Base-by-base conservation (phyloP, 139 green algal species). In the Marvania coccoides region DNA sequence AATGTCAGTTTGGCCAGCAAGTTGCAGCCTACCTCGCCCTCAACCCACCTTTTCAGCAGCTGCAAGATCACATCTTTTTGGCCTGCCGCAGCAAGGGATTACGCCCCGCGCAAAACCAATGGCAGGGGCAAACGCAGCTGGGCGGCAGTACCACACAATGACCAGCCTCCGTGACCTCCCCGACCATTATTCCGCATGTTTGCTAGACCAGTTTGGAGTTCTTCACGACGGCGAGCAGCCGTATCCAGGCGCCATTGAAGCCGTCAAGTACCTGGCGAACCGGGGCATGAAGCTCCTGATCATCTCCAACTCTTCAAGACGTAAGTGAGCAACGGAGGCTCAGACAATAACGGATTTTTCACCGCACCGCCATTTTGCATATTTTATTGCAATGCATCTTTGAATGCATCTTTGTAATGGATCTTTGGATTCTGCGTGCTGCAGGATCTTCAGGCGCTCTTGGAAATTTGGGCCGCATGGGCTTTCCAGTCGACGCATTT, bases 121-220 rank as follows among this genome's bases (percentile, higher is more conserved):
- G n/a, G n/a, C n/a, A n/a, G n/a, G n/a, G n/a, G n/a, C n/a, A n/a
- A n/a, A n/a, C n/a, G n/a, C n/a, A n/a, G n/a, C n/a, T n/a, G n/a
- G n/a, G n/a, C n/a, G n/a, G n/a, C n/a, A n/a, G n/a, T 9, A 12
- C 9, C 9, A 9, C 48, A 59, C 9, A 59, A 12, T 29, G 9
- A 59, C 48, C 35, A 59, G 9, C 12, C 12, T 59, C 9, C 35
- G 9, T 40, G 48, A 59, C 9, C 9, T 59, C 23, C 23, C 3
- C 12, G 36, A 24, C 26, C 5, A n/a, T 12, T 46, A 66, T 5
- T 58, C 54, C 24, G 59, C 31, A 15, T 62, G 86, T 0, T 65
- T 96, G 31, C 76, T 96, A 5, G 90, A 96, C 69, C 90, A 96
- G 65, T 96, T 95, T 77, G 90, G 90, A 13, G 87, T 95, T 13